Conservation (phyloP, 164 flowering plant genomes). For the Magnolia sinica region DNA sequence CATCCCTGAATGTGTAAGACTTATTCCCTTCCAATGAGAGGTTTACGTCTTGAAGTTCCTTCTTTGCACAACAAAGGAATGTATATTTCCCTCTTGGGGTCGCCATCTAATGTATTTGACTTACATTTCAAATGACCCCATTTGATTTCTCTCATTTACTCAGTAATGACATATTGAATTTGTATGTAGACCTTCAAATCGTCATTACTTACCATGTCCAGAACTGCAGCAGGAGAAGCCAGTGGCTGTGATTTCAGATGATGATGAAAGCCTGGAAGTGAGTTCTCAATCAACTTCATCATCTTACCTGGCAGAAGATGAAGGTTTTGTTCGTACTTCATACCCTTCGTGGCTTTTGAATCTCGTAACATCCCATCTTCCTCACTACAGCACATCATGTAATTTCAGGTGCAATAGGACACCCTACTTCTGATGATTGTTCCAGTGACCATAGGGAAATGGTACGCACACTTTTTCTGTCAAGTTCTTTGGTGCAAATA, state of each 20-base stretch:
- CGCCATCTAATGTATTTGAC: constrained; percentile 28
- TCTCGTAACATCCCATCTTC: background rate
- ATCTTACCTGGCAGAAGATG: constrained; percentile 33
- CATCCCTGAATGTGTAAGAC: constrained; percentile 8
- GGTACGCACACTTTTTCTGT: background rate
- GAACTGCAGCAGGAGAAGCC: constrained; percentile 31
- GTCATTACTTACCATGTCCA: background rate
- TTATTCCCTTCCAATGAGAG: constrained; percentile 9
- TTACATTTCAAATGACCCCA: background rate
- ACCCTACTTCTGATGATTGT: constrained; percentile 9
- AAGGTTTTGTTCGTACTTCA: constrained; percentile 22
- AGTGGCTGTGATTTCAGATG: constrained; percentile 34
- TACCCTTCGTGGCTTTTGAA: background rate
- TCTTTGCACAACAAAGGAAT: constrained; percentile 8
- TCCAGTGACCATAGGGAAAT: constrained; percentile 3
- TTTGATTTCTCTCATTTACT: background rate
- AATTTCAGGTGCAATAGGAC: constrained; percentile 9
- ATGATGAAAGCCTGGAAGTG: constrained; percentile 22
- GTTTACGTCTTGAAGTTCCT: constrained; percentile 16
- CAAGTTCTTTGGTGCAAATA: background rate
- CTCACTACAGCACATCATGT: background rate
- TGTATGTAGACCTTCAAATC: background rate
- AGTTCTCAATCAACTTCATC: constrained; percentile 27
- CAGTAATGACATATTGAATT: background rate
- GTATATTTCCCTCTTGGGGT: constrained; percentile 11